Percentiles rank a stretch among this genome's conserved stretches.
phyloP scores from a whole-genome alignment of 345 rosid genomes.

The Erysimum cheiranthoides region DNA sequence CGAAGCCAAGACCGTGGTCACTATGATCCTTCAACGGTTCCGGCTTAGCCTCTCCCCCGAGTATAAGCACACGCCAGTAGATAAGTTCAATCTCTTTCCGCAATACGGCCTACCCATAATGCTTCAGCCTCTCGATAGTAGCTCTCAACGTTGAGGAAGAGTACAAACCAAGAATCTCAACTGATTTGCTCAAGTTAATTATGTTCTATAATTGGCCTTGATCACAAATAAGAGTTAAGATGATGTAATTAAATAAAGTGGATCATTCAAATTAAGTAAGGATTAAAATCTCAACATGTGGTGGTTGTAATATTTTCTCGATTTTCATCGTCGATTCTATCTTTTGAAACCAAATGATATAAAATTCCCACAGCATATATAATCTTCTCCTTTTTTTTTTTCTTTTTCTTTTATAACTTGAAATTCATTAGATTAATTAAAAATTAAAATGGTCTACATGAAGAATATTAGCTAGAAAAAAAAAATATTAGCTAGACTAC shows the following conservation, averaged over 20 bases:
- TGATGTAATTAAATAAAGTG: background rate
- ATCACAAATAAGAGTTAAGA: background rate
- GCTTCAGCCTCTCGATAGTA: conserved; percentile 36
- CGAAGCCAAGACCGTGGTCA: conserved; percentile 47
- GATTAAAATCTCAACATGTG: conserved; percentile 37
- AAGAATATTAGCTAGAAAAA: too few relatives aligned
- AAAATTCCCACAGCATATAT: conserved; percentile 5
- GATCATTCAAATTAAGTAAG: too few relatives aligned
- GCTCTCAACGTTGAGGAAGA: background rate
- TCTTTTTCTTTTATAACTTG: too few relatives aligned
- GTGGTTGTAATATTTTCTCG: conserved; percentile 20
- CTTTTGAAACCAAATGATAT: conserved; percentile 9
- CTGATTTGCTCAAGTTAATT: background rate
- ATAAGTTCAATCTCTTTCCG: conserved; percentile 40
- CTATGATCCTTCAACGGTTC: conserved; percentile 45
- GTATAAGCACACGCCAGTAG: conserved; percentile 49
- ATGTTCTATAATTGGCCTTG: background rate
- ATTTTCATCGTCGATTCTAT: conserved; percentile 34
- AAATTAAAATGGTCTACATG: too few relatives aligned
- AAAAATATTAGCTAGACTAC: too few relatives aligned
- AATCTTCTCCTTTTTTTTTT: too few relatives aligned
- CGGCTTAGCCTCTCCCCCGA: conserved; percentile 43
- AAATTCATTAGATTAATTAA: too few relatives aligned
- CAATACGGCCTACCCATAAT: conserved; percentile 45
- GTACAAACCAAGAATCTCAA: background rate